These are phyloP conservation scores for Globisporangium carolinianum DNA, from an alignment of 352 stramenopile species.

Conservation along the genomic window DNA sequence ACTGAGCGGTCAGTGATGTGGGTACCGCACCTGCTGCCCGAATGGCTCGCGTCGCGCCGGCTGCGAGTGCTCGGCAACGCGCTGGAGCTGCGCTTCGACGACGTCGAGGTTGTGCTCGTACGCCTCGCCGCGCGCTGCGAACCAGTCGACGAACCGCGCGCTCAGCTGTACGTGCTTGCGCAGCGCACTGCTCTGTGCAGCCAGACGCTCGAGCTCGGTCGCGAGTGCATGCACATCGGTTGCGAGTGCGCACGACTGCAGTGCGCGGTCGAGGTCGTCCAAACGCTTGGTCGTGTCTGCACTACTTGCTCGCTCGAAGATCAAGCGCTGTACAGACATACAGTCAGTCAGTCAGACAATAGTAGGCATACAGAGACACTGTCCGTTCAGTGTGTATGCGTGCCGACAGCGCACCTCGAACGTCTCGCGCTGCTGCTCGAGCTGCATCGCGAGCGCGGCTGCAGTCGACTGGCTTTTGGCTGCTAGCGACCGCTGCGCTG, in stretches of 20 bases:
- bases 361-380: too few species aligned
- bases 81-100: slow-evolving; percentile 55
- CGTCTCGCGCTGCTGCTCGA: slow-evolving; percentile 21
- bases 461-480: slow-evolving; percentile 28
- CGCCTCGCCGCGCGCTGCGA: slow-evolving; percentile 49
- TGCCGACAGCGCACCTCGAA: slow-evolving; percentile 19
- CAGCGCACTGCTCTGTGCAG: slow-evolving; percentile 19
- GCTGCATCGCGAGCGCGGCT: slow-evolving; percentile 13
- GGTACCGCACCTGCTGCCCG: slow-evolving; percentile 33
- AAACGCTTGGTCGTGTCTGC: slow-evolving; percentile 14
- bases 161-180: slow-evolving; percentile 41
- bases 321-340: background rate
- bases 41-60: slow-evolving; percentile 43
- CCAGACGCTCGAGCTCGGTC: slow-evolving; percentile 6
- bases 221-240: slow-evolving; percentile 13
- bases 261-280: slow-evolving; percentile 6
- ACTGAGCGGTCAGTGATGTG: slow-evolving; percentile 1
- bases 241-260: slow-evolving; percentile 2
- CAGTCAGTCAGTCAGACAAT: background rate
- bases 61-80: slow-evolving; percentile 28
- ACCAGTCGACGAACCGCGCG: slow-evolving; percentile 72
- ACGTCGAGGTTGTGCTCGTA: slow-evolving; percentile 71
- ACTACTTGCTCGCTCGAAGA: slow-evolving; percentile 16
- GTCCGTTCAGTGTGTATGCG: background rate
- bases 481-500: slow-evolving; percentile 22